Percentiles rank a stretch among this genome's conserved stretches.
These are phyloP conservation scores for Macrocybe gigantea DNA, from an alignment of 768 basidiomycete genomes.

Conservation along the genomic window DNA sequence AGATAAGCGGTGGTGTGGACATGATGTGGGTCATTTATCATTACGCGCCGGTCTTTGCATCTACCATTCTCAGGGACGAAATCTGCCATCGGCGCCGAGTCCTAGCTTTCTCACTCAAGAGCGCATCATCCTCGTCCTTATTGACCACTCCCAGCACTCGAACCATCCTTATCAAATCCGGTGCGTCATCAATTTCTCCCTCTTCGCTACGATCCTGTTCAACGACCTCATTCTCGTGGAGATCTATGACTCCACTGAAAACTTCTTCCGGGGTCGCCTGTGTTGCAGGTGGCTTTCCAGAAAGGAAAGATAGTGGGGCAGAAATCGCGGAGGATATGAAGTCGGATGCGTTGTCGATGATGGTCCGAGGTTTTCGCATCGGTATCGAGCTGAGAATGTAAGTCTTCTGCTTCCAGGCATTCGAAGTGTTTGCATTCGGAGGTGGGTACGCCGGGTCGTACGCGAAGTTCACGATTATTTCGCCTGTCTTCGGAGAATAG, in stretches of 20 bases:
- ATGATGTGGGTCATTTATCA: neutral
- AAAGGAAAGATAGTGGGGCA: slow-evolving; percentile 50
- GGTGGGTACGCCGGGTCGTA: slow-evolving; percentile 61
- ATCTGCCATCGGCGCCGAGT: slow-evolving; percentile 34
- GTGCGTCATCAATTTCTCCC: slow-evolving; percentile 72
- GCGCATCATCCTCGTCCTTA: slow-evolving; percentile 23
- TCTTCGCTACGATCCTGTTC: slow-evolving; percentile 78
- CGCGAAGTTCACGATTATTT: slow-evolving; percentile 56
- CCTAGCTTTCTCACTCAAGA: slow-evolving; percentile 25
- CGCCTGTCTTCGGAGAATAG: slow-evolving; percentile 46
- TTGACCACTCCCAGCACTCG: slow-evolving; percentile 46
- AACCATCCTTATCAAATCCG: slow-evolving; percentile 48
- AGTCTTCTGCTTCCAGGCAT: slow-evolving; percentile 50
- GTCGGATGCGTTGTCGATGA: slow-evolving; percentile 66
- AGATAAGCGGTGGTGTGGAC: neutral
- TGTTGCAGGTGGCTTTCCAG: slow-evolving; percentile 25
- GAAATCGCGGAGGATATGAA: slow-evolving; percentile 59
- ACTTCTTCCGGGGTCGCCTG: slow-evolving; percentile 63
- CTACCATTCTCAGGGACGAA: slow-evolving; percentile 27
- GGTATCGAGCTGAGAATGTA: slow-evolving; percentile 68
- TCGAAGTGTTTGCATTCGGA: slow-evolving; percentile 24
- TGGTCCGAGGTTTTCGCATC: slow-evolving; percentile 56
- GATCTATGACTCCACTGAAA: slow-evolving; percentile 60
- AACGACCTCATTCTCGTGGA: slow-evolving; percentile 71
- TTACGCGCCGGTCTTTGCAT: slow-evolving; percentile 25